These are phyloP conservation scores for Yamadazyma ubonensis DNA, from an alignment of 805 yeast species.

Conservation along the genomic window DNA sequence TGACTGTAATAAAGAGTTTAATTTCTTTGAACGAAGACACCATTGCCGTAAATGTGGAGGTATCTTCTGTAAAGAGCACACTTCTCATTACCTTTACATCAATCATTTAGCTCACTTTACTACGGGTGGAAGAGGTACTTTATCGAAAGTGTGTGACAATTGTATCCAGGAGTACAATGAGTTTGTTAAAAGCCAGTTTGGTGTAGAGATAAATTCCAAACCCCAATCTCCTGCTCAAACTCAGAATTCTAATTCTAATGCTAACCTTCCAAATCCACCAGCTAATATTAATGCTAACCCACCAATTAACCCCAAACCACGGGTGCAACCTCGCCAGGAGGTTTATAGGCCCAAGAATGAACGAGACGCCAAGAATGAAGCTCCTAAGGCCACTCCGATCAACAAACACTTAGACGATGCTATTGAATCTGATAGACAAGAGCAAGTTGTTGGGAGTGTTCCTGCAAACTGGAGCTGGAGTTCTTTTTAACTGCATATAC, in stretches of 20 bases:
- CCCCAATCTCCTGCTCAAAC: too few species aligned
- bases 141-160: slow-evolving; percentile 66
- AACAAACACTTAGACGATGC: slow-evolving; percentile 5
- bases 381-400: background rate
- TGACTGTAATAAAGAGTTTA: slow-evolving; percentile 62
- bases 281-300: too few species aligned
- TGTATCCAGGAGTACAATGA: slow-evolving; percentile 64
- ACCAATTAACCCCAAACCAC: too few species aligned
- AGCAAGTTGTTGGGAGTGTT: slow-evolving; percentile 44
- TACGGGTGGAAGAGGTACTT: slow-evolving; percentile 64
- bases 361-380: too few species aligned
- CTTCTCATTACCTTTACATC: slow-evolving; percentile 54
- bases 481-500: slow-evolving; percentile 4
- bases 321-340: too few species aligned
- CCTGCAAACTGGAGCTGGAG: slow-evolving; percentile 80
- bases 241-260: too few species aligned
- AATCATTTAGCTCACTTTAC: slow-evolving; percentile 61
- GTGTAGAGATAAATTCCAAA: slow-evolving; percentile 19
- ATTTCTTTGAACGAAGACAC: slow-evolving; percentile 75
- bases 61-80: slow-evolving; percentile 70
- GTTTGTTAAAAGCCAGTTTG: slow-evolving; percentile 43
- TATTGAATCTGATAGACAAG: slow-evolving; percentile 31
- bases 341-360: too few species aligned
- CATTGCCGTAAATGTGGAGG: slow-evolving; percentile 88
- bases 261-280: too few species aligned